Base-by-base conservation (phyloP, 306 rosid species). In the Vicia faba region DNA sequence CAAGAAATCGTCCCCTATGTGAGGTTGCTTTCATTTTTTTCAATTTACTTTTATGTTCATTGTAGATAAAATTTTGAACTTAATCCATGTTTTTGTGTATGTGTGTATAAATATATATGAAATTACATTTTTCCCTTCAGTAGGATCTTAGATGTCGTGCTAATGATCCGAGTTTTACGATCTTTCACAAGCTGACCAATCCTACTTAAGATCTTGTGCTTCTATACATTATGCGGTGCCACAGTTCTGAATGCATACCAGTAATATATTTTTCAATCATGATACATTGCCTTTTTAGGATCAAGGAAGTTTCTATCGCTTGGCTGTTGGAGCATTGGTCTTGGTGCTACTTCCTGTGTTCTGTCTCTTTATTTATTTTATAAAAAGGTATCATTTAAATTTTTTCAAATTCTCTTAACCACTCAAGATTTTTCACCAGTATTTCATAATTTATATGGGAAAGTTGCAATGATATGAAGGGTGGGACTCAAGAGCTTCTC, bases 311-410 rank as follows among this genome's bases (percentile, higher is more conserved):
- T 83, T 88, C 40, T 78, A 89, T 48, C 84, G 89, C 80, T 68
- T 87, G 78, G 96, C 97, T 72, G 69, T 78, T 48, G 87, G 87
- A 61, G 85, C 82, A 68, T 74, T 93, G 81, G 84, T 88, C 70
- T 66, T 93, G 86, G 89, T 93, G 89, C 81, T 93, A 82, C 95
- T 93, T 51, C 98, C 97, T 9, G 73, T 93, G 63, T 93, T 93
- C 77, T 89, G 89, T 84, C 79, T 89, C 65, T 71, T 93, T 50
- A 85, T 93, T 62, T 89, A 70, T 82, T 84, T 89, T 78, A 76
- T 85, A 63, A 93, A 86, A 71, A 85, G 98, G 98, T 89, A 83
- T 66, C 1, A 8, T 43, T 66, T 83, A 53, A 62, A 8, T 60
- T n/a, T 49, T 69, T 66, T 41, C 11, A 64, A 35, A 44, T 68